Conservation (phyloP, 352 stramenopile species). For the Halophytophthora polymorphica region DNA sequence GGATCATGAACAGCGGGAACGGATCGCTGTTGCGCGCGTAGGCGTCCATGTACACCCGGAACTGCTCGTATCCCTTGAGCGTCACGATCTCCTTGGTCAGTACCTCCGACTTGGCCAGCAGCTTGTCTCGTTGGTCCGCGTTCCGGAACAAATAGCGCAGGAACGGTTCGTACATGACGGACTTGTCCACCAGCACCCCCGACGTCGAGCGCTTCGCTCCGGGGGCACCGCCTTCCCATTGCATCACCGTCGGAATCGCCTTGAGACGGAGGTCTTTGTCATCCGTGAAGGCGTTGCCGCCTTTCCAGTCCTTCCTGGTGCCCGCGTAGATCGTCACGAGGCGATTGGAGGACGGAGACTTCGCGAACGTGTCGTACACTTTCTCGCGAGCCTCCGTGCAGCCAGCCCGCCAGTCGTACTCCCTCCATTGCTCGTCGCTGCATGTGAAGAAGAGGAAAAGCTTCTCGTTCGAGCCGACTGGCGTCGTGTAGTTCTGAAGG, state of each 20-base stretch:
- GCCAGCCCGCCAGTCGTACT: constrained; percentile 49
- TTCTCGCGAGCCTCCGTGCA: constrained; percentile 41
- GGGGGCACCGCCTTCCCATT: constrained; percentile 39
- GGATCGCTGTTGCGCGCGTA: constrained; percentile 19
- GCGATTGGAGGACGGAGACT: constrained; percentile 46
- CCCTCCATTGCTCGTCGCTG: constrained; percentile 38
- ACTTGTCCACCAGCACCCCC: constrained; percentile 47
- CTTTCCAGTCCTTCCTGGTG: constrained; percentile 48
- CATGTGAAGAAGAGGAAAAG: constrained; percentile 76
- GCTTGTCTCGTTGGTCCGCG: constrained; percentile 36
- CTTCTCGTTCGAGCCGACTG: constrained; percentile 22
- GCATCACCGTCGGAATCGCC: constrained; percentile 55
- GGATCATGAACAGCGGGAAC: constrained; percentile 72
- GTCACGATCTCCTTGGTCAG: constrained; percentile 57
- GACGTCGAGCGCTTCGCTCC: constrained; percentile 45
- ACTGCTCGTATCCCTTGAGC: constrained; percentile 39
- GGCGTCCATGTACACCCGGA: constrained; percentile 29
- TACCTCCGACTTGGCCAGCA: constrained; percentile 33
- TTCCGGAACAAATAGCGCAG: constrained; percentile 71
- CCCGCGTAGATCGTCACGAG: constrained; percentile 59
- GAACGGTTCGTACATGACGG: constrained; percentile 48
- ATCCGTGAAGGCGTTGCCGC: constrained; percentile 49
- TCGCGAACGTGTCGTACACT: constrained; percentile 54
- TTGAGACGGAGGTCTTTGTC: constrained; percentile 65
- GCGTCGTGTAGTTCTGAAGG: constrained; percentile 37